Base-by-base conservation (phyloP, 2,329 filamentous ascomycete genomes). In the Claviceps arundinis region DNA sequence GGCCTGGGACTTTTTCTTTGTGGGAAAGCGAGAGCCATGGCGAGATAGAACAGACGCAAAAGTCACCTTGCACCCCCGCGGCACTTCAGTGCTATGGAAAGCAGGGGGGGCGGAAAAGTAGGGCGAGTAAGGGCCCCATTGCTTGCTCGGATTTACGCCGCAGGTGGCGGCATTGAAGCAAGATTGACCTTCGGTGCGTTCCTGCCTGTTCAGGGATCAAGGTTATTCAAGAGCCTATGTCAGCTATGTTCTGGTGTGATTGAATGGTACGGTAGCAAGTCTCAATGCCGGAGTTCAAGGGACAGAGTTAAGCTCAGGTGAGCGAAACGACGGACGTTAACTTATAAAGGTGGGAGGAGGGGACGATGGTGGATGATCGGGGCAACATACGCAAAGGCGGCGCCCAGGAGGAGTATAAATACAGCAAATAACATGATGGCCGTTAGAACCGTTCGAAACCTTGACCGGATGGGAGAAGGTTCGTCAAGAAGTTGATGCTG, bases 1-100 rank as follows among this genome's bases (percentile, higher is more conserved):
- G 6, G 66, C 62, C 11, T 65, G 63, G 0, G 82, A 78, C 70
- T 90, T 94, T 57, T 72, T 71, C 11, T 70, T 61, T 0, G 89
- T 95, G 1, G 90, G 90, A 63, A 88, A 85, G 50, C 90, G 80
- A 40, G 87, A 87, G 47, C 89, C 90, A 64, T 96, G 90, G 2
- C 90, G 82, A 22, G 88, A 89, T 47, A 96, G 76, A 24, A 90
- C 72, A 61, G 90, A 85, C 1, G 78, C 90, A 66, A 95, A 91
- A 2, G 83, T 91, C 59, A 91, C 70, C 13, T 77, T 70, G 68
- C 90, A 96, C n/a, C 72, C 73, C 0, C 71, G 58, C 0, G 89
- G 89, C 1, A 85, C 70, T 7, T 72, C 71, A 6, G 74, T 59
- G 16, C 80, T 71, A 49, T 88, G 78, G 2, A 78, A 43, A 7